phyloP scores from a whole-genome alignment of 2,329 filamentous ascomycete genomes.

The Talaromyces amestolkiae region DNA sequence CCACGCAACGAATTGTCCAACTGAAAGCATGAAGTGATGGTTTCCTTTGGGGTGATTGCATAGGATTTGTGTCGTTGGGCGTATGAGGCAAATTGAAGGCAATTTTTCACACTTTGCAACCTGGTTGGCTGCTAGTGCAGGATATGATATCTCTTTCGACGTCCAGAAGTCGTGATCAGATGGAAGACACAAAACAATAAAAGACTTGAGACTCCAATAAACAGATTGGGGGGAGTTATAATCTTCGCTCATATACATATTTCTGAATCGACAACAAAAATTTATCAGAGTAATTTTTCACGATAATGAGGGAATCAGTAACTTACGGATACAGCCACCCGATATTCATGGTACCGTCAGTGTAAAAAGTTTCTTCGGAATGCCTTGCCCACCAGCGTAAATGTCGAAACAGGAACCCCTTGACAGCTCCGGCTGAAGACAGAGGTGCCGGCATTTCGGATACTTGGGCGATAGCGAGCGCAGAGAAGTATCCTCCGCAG shows the following conservation, averaged over 20 bases:
- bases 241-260: not conserved
- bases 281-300: not conserved
- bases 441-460: slow-evolving; percentile 65
- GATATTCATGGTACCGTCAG: slow-evolving; percentile 70
- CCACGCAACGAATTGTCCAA: slow-evolving; percentile 78
- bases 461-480: slow-evolving; percentile 71
- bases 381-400: slow-evolving; percentile 78
- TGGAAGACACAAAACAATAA: not conserved
- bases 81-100: not conserved
- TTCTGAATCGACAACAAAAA: not conserved
- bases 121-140: not conserved
- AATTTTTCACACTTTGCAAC: not conserved
- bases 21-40: slow-evolving; percentile 72
- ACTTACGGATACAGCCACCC: slow-evolving; percentile 29
- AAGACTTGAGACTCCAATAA: not conserved
- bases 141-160: not conserved
- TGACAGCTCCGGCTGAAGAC: slow-evolving; percentile 71
- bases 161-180: not conserved
- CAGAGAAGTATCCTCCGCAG: slow-evolving; percentile 81
- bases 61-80: slow-evolving; percentile 56
- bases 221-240: not conserved
- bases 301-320: not conserved
- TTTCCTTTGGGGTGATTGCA: slow-evolving; percentile 70
- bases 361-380: slow-evolving; percentile 66
- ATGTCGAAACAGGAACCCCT: slow-evolving; percentile 71